phyloP scores from a whole-genome alignment of 495 filamentous ascomycete genomes.

The Bathelium albidoporum region DNA sequence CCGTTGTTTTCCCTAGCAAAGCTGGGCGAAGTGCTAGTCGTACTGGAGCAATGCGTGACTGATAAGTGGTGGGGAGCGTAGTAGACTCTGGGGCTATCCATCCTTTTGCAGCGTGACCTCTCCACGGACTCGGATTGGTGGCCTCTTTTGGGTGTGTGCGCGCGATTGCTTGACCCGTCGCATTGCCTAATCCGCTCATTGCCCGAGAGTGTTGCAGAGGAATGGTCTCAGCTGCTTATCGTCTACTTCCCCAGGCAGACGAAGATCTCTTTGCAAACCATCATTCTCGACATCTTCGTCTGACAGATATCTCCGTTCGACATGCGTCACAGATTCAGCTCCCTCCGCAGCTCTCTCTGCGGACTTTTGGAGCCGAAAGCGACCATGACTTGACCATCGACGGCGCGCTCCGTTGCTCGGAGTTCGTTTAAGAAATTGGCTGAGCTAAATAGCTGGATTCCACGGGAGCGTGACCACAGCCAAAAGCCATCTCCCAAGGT shows the following conservation, averaged over 20 bases:
- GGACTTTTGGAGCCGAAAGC: neutral
- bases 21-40: neutral
- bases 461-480: neutral
- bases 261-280: neutral
- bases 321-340: neutral
- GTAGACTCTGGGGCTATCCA: neutral
- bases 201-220: neutral
- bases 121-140: neutral
- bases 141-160: neutral
- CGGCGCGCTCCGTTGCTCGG: neutral
- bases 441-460: neutral
- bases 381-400: neutral
- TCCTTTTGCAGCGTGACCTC: neutral
- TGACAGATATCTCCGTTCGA: neutral
- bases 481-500: neutral
- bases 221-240: no score
- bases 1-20: neutral
- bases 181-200: no score
- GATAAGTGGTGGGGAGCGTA: neutral
- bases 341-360: neutral
- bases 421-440: neutral
- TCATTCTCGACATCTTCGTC: no score
- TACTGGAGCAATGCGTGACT: neutral
- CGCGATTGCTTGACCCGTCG: neutral
- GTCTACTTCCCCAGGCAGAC: neutral